Conservation (phyloP, 139 green algal species). For the Cymbomonas tetramitiformis region DNA sequence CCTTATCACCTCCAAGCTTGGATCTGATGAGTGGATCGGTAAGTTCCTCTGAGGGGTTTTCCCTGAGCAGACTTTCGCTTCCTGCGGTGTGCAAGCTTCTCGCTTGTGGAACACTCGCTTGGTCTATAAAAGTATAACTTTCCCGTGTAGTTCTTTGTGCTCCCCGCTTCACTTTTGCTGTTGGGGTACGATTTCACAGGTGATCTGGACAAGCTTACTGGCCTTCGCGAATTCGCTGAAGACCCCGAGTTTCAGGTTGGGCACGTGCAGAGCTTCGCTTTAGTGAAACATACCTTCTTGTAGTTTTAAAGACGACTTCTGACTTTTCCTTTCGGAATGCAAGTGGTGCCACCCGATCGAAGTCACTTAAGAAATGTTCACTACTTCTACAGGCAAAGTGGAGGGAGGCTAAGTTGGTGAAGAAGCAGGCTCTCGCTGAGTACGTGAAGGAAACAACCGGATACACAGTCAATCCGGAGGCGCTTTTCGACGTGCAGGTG, state of each 20-base stretch:
- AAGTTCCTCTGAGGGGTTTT: too few species aligned
- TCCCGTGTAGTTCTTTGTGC: background rate
- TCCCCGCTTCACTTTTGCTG: background rate
- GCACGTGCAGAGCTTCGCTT: too few species aligned
- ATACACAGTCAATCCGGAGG: conserved; percentile 36
- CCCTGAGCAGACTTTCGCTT: too few species aligned
- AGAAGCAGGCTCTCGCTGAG: conserved; percentile 61
- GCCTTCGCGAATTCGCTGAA: conserved; percentile 32
- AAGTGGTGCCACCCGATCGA: too few species aligned
- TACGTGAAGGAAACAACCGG: conserved; percentile 59
- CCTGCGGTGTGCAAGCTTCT: too few species aligned
- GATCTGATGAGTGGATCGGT: conserved; percentile 14
- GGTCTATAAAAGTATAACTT: too few species aligned
- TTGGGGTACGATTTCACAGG: background rate
- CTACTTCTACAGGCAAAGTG: conserved; percentile 56
- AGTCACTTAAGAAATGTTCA: too few species aligned
- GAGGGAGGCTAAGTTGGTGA: conserved; percentile 57
- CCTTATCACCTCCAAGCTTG: conserved; percentile 2
- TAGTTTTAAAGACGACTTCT: too few species aligned
- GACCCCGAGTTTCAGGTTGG: conserved; percentile 59
- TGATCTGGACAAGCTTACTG: background rate
- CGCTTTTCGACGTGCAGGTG: conserved; percentile 23
- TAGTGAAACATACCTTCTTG: too few species aligned
- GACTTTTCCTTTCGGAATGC: too few species aligned
- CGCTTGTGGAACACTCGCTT: too few species aligned